Percentiles rank a stretch among this genome's conserved stretches.
Conservation (phyloP, 306 rosid genomes). For the Cicer cuneatum region DNA sequence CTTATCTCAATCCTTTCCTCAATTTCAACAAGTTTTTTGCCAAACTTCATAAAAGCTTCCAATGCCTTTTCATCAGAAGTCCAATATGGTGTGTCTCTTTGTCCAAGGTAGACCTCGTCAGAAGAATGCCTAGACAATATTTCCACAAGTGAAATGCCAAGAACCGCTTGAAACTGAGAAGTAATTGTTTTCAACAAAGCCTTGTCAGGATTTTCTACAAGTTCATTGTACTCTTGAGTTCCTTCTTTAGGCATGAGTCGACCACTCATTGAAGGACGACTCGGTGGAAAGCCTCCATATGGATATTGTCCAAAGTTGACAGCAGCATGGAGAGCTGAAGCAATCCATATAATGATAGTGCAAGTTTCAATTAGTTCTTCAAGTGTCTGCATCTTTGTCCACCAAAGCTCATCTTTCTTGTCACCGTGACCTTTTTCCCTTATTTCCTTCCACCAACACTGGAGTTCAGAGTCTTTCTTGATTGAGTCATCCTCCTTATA, state of each 20-base stretch:
- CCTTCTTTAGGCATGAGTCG: constrained; percentile 57
- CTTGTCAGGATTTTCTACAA: constrained; percentile 49
- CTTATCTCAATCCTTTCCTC: constrained; percentile 54
- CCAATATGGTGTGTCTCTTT: constrained; percentile 64
- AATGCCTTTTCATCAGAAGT: constrained; percentile 56
- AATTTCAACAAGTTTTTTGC: constrained; percentile 54
- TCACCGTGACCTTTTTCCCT: constrained; percentile 60
- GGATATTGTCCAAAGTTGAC: constrained; percentile 21
- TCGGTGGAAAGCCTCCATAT: constrained; percentile 54
- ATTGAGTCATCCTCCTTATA: constrained; percentile 45
- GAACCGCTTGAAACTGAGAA: constrained; percentile 54
- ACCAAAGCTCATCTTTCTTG: constrained; percentile 64
- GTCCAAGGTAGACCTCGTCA: constrained; percentile 62
- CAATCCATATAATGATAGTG: constrained; percentile 60
- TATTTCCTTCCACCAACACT: constrained; percentile 69
- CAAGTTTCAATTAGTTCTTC: constrained; percentile 56
- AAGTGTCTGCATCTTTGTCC: constrained; percentile 58
- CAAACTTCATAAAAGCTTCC: constrained; percentile 64
- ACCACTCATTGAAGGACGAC: constrained; percentile 52
- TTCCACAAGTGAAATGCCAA: constrained; percentile 59
- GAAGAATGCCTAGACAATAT: constrained; percentile 57
- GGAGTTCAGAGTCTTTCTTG: constrained; percentile 51
- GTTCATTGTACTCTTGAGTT: constrained; percentile 57
- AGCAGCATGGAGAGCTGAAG: constrained; percentile 66
- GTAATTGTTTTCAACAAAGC: constrained; percentile 55